These are phyloP conservation scores for Gracilaria caudata DNA, from an alignment of 23 red algal species.

Conservation along the genomic window DNA sequence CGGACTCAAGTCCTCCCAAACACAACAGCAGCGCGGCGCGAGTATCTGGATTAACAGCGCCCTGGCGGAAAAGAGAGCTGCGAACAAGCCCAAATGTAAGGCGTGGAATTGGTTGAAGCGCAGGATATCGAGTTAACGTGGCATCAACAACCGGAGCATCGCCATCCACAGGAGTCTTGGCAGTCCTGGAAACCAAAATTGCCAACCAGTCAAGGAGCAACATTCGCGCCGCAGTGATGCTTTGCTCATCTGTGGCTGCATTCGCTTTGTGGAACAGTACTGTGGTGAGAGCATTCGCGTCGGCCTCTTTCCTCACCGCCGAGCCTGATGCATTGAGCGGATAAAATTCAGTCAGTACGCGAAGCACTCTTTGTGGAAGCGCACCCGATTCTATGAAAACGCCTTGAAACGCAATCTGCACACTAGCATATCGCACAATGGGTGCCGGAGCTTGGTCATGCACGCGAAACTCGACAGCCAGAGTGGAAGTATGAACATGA, in stretches of 20 bases:
- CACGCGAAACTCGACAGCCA: conserved; percentile 46
- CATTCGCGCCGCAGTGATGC: conserved; percentile 49
- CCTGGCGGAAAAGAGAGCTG: conserved; percentile 67
- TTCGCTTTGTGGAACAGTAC: conserved; percentile 58
- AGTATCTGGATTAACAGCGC: conserved; percentile 44
- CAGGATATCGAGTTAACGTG: conserved; percentile 12
- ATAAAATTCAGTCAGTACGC: conserved; percentile 39
- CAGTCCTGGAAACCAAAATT: conserved; percentile 38
- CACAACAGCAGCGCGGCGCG: conserved; percentile 41
- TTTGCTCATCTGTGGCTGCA: conserved; percentile 30
- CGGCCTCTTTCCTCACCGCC: conserved; percentile 39
- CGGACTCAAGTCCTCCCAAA: conserved; percentile 70
- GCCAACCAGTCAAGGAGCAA: conserved; percentile 65
- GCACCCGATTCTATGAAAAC: conserved; percentile 64
- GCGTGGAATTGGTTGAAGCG: conserved; percentile 37
- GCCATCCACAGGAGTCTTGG: background rate
- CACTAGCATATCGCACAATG: conserved; percentile 6
- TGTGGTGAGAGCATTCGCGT: conserved; percentile 54
- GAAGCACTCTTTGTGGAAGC: conserved; percentile 55
- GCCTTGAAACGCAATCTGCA: conserved; percentile 62
- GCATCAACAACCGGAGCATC: conserved; percentile 19
- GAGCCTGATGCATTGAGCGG: conserved; percentile 8
- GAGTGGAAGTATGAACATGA: conserved; percentile 46
- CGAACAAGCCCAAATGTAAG: conserved; percentile 55
- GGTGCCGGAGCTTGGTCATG: background rate